A percentile compares a stretch with the other conserved stretches of the same genome.
Conservation (phyloP, 148 eudicot species). For the Camellia granthamiana region DNA sequence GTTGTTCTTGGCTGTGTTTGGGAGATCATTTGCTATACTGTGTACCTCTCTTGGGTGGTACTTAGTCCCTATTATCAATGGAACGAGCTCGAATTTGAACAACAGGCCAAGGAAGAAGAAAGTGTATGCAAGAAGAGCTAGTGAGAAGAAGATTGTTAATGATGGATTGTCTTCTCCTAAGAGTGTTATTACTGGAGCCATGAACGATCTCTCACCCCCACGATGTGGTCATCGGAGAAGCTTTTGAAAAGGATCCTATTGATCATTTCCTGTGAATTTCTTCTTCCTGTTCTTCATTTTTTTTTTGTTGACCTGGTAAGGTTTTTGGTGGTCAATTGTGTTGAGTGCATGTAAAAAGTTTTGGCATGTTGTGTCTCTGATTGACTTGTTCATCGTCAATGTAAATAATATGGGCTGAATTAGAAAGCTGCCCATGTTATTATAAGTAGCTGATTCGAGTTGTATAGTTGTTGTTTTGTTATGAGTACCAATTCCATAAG, state of each 20-base stretch:
- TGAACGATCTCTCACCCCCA: neutral
- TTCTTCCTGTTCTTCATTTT: neutral
- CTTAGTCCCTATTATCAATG: slow-evolving; percentile 17
- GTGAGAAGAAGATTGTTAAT: slow-evolving; percentile 21
- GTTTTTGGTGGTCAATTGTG: neutral
- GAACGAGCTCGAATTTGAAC: neutral
- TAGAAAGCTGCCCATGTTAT: neutral
- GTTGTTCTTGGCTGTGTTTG: slow-evolving; percentile 23
- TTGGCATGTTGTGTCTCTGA: too few relatives aligned
- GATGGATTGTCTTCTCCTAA: neutral
- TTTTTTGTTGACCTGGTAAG: neutral
- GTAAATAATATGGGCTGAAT: neutral
- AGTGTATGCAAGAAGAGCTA: slow-evolving; percentile 20
- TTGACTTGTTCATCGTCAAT: neutral
- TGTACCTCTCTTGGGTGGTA: slow-evolving; percentile 28
- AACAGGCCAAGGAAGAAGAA: slow-evolving; percentile 26
- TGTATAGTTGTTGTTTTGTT: neutral
- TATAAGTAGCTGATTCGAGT: neutral
- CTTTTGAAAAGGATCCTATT: neutral
- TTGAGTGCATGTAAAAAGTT: neutral
- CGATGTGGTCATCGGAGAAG: neutral
- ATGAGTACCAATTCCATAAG: too few relatives aligned
- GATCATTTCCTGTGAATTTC: neutral
- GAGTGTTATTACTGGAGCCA: neutral
- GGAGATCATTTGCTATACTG: slow-evolving; percentile 25